Conservation (phyloP, 192 early-diverging fungal genomes). For the Dispira simplex region DNA sequence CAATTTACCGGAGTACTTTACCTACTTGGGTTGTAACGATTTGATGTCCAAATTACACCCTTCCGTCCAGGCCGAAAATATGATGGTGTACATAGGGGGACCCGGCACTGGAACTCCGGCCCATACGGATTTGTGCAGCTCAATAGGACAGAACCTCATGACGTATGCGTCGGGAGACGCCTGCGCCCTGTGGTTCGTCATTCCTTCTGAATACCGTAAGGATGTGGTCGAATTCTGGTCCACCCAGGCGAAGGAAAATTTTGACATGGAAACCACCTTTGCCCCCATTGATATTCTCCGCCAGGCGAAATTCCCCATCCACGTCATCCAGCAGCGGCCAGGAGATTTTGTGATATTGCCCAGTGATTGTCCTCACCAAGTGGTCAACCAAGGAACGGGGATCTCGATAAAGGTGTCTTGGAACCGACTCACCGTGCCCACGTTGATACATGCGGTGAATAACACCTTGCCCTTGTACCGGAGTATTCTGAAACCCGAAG, state of each 20-base stretch:
- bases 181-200: constrained; percentile 18
- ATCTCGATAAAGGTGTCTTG: constrained; percentile 8
- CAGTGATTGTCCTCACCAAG: constrained; percentile 18
- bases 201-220: constrained; percentile 4
- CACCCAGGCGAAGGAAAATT: not conserved
- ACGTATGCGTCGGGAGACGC: constrained; percentile 12
- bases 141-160: constrained; percentile 22
- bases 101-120: constrained; percentile 17
- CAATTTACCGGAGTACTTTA: not conserved
- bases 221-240: constrained; percentile 13
- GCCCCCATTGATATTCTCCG: constrained; percentile 3
- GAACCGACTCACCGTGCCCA: not conserved
- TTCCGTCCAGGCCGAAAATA: not conserved
- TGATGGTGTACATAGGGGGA: constrained; percentile 8
- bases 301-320: constrained; percentile 17
- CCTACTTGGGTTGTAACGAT: not conserved
- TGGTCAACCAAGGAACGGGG: constrained; percentile 15
- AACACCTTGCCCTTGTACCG: not conserved
- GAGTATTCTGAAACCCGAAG: not conserved
- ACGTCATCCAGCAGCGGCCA: constrained; percentile 17
- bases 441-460: not conserved
- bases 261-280: not conserved
- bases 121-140: constrained; percentile 21
- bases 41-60: not conserved
- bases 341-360: constrained; percentile 22